A percentile compares a stretch with the other conserved stretches of the same genome.
Conservation (phyloP, 2,329 filamentous ascomycete genomes). For the Catunica adiposa region DNA sequence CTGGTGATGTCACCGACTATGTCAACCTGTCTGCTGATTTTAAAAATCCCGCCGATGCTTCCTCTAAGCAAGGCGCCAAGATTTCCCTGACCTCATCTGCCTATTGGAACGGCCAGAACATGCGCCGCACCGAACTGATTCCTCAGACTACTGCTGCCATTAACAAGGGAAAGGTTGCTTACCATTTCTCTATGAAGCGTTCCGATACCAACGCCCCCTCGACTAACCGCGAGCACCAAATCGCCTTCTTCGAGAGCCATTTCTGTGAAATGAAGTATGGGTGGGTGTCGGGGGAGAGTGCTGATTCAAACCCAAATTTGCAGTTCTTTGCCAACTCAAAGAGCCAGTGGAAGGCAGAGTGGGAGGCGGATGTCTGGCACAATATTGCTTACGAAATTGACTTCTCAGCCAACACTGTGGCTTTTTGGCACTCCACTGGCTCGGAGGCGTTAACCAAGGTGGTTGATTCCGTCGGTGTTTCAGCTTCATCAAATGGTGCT, state of each 20-base stretch:
- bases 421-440: constrained; percentile 55
- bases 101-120: constrained; percentile 56
- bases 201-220: constrained; percentile 42
- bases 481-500: constrained; percentile 47
- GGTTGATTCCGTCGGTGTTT: constrained; percentile 41
- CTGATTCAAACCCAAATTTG: constrained; percentile 34
- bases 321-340: constrained; percentile 47
- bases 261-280: constrained; percentile 62
- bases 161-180: constrained; percentile 49
- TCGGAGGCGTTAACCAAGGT: constrained; percentile 38
- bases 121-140: constrained; percentile 60
- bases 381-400: constrained; percentile 60
- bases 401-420: constrained; percentile 44
- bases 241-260: constrained; percentile 47
- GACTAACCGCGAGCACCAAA: constrained; percentile 49
- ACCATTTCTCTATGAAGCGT: constrained; percentile 54
- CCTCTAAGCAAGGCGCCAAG: constrained; percentile 47
- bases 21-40: constrained; percentile 41
- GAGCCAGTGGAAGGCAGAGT: constrained; percentile 45
- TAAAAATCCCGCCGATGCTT: constrained; percentile 49
- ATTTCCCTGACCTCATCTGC: constrained; percentile 48
- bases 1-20: constrained; percentile 37
- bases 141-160: constrained; percentile 51
- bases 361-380: constrained; percentile 51
- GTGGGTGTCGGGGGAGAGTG: constrained; percentile 33